Evolutionary conservation across 192 early-diverging fungal genomes (phyloP).

Genomic region (Coemansia umbellata): DNA sequence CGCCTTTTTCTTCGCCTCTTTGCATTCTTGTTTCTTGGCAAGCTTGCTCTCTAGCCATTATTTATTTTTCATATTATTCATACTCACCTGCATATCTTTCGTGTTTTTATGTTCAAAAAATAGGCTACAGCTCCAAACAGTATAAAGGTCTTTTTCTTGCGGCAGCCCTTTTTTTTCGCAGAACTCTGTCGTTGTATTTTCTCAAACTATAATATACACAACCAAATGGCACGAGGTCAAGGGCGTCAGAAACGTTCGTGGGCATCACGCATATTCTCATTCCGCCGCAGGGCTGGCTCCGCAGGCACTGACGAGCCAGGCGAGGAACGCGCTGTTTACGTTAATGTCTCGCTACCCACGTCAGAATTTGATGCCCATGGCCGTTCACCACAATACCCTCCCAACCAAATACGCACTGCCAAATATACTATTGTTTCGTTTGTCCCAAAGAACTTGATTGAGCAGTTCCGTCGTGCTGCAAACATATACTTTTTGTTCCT

Average conservation of each 20-base stretch:
- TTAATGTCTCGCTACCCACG: constrained; percentile 61
- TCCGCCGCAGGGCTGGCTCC: constrained; percentile 5
- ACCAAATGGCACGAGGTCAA: not conserved
- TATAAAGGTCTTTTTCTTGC: not conserved
- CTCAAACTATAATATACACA: too few relatives aligned
- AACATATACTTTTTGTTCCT: constrained; percentile 94
- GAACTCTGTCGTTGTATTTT: too few relatives aligned
- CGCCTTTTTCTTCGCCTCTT: not conserved
- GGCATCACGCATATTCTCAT: constrained; percentile 19
- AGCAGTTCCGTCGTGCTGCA: constrained; percentile 94
- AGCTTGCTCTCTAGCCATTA: not conserved
- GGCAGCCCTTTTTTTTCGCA: too few relatives aligned
- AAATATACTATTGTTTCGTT: constrained; percentile 92
- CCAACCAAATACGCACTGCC: constrained; percentile 80
- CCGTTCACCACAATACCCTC: constrained; percentile 37
- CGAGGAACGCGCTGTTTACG: constrained; percentile 51
- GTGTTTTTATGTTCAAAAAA: too few relatives aligned
- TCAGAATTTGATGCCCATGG: constrained; percentile 52
- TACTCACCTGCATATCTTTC: not conserved
- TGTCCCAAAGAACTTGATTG: constrained; percentile 92
- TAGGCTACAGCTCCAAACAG: too few relatives aligned
- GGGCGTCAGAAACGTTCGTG: constrained; percentile 1
- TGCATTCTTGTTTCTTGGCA: not conserved
- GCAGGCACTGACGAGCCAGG: constrained; percentile 10
- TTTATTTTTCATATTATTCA: not conserved